Evolutionary conservation across 2,329 filamentous ascomycete species (phyloP), one percentile per base, ranked within the genome.

Genomic region (Penicillium sp.): DNA sequence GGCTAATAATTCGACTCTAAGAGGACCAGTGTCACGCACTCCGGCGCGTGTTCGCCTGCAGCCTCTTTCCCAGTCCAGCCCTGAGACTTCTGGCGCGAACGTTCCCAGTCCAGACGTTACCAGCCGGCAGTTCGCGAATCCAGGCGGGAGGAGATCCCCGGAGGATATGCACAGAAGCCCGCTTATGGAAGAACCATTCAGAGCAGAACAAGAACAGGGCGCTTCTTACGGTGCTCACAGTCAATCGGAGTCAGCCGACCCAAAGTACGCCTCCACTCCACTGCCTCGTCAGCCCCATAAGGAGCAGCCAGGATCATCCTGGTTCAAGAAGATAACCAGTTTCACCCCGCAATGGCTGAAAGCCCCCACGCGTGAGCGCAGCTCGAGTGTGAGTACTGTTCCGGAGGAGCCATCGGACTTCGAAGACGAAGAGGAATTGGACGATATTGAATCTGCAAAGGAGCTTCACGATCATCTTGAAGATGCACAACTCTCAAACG

Each of bases 241-340:
- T 47, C 57, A 60, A 35, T 50, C 44, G 19, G 47, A 45, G 22
- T 46, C 53, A 39, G 44, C 33, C 18, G 50, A 58, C 33, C 53
- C 49, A 40, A 39, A 55, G 36, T 42, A 53, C 16, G 44, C 54
- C 19, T 48, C 56, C 19, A 68, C 64, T 29, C 65, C 65, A 16
- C 49, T 54, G 22, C 54, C 41, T 41, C 58, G 40, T 19, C 54
- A 49, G 16, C 41, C 50, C 16, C 53, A 46, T 34, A 50, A 34
- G 29, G 52, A 58, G 30, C 55, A 41, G n/a, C 62, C 56, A 45
- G 59, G 61, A 43, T 64, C 67, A 53, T 67, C 69, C 50, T 73
- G 68, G 71, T 70, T 71, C 42, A 60, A 64, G 45, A 65, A 52
- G 51, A 63, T 69, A 18, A 64, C 64, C 19, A 67, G 57, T 53